Percentiles rank a stretch among this genome's conserved stretches.
Evolutionary conservation across 106 monocot genomes (phyloP).

Genomic region (Allium sativum): DNA sequence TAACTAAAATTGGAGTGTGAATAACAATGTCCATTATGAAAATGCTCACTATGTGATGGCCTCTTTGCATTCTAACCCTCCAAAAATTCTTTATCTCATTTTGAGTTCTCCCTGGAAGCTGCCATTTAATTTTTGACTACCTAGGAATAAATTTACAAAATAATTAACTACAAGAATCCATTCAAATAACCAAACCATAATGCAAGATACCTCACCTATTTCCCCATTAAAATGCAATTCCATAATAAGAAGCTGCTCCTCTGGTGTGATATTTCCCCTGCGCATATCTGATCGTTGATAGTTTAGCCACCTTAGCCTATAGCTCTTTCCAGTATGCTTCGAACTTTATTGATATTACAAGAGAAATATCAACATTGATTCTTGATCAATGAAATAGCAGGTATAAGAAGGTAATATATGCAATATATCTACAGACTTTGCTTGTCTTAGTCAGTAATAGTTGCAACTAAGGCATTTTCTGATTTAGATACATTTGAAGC

Average conservation of each 20-base stretch:
- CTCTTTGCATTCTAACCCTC: constrained; percentile 71
- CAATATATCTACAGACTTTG: constrained; percentile 22
- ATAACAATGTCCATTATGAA: no score
- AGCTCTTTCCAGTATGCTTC: constrained; percentile 88
- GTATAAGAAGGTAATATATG: no score
- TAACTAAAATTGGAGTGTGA: no score
- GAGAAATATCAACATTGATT: neutral
- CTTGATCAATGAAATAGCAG: no score
- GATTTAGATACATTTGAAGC: no score
- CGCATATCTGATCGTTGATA: constrained; percentile 72
- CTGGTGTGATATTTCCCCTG: constrained; percentile 77
- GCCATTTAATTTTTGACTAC: constrained; percentile 45
- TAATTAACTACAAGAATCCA: no score
- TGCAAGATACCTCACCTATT: constrained; percentile 50
- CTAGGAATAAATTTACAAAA: constrained; percentile 1
- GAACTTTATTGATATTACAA: constrained; percentile 24
- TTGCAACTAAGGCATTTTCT: no score
- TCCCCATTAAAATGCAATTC: constrained; percentile 84
- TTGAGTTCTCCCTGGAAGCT: constrained; percentile 67
- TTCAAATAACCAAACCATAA: neutral
- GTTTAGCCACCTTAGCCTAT: constrained; percentile 82
- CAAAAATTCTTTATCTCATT: constrained; percentile 81
- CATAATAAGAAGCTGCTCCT: constrained; percentile 78
- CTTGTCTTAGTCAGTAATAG: no score
- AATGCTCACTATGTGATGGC: constrained; percentile 22